Base-by-base conservation (phyloP, 768 basidiomycete genomes). In the Pulveroboletus sp. region DNA sequence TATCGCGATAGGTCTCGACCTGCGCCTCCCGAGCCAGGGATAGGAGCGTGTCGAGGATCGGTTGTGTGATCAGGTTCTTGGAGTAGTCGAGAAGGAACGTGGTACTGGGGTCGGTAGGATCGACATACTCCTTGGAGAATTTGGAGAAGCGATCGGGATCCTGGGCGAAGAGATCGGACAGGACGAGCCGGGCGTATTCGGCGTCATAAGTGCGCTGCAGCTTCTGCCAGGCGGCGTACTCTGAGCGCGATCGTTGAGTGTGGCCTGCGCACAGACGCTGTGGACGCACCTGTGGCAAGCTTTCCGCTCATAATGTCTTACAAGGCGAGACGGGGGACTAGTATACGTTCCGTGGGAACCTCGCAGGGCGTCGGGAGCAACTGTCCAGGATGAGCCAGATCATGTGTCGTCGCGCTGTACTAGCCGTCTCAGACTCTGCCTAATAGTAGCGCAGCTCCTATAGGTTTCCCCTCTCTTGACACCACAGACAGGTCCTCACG, bases 11-110 rank as follows among this genome's bases (percentile, higher is more conserved):
- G 19, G 76, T 63, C 78, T 96, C 93, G 49, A 98, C 81, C 41
- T 81, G 71, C 26, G 94, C 93, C 70, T 98, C 95, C 51, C 81
- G 78, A 23, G 83, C 91, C 50, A 99, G 84, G 13, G 75, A 67
- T 57, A 98, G 76, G 41, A 98, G 83, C 5, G 82, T 78, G 32
- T 78, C 71, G 54, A 94, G 77, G 71, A 97, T 84, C 48, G 89
- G 83, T 63, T 89, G 75, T 50, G 87, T 92, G 76, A 98, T 81
- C 58, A 97, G 73, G 74, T 98, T 95, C 74, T 99, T 98, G 65
- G 93, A 96, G 75, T 89, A 94, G 71, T 99, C 95, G 64, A 96
- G 78, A 52, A 99, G 80, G 75, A 99, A 79, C 44, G 87, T 86
- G 45, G 85, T 84, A 53, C 77, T 75, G 8, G 84, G 77, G 42